phyloP scores from a whole-genome alignment of 352 stramenopile species.

The Pythium utonaiense region DNA sequence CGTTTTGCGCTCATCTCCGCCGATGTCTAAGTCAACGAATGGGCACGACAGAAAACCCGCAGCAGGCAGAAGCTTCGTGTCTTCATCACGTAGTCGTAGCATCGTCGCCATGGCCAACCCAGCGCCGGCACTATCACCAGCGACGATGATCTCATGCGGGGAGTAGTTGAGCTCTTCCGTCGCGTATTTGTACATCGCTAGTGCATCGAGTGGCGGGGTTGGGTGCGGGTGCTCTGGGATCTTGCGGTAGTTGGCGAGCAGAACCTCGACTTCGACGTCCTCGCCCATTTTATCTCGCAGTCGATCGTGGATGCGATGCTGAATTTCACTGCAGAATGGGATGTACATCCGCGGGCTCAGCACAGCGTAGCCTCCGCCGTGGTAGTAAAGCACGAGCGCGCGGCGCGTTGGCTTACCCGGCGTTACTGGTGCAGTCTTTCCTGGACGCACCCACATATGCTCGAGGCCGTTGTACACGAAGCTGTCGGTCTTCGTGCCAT shows the following conservation, averaged over 20 bases:
- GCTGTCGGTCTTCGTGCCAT: conserved; percentile 8
- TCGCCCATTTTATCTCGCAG: neutral
- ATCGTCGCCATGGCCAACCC: conserved; percentile 13
- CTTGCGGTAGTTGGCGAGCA: conserved; percentile 27
- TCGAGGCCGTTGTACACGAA: conserved; percentile 18
- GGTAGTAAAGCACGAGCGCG: conserved; percentile 21
- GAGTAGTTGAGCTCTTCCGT: neutral
- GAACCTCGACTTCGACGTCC: neutral
- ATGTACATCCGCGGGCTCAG: conserved; percentile 27
- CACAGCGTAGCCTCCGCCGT: conserved; percentile 19
- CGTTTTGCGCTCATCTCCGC: neutral
- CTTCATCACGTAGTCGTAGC: conserved; percentile 14
- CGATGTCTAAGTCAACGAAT: conserved; percentile 1
- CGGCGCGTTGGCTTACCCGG: neutral
- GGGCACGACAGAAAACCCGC: conserved; percentile 8
- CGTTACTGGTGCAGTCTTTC: neutral
- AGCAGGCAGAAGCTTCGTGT: neutral
- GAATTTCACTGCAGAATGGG: conserved; percentile 29
- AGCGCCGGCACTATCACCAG: conserved; percentile 22
- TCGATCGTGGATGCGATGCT: conserved; percentile 5
- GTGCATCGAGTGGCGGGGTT: conserved; percentile 12
- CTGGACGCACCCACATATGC: conserved; percentile 18
- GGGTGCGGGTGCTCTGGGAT: conserved; percentile 13
- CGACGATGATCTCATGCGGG: conserved; percentile 14
- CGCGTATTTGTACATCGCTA: conserved; percentile 23